A percentile compares a stretch with the other conserved stretches of the same genome.
Conservation (phyloP, 306 rosid genomes). For the Casuarina cunninghamiana region DNA sequence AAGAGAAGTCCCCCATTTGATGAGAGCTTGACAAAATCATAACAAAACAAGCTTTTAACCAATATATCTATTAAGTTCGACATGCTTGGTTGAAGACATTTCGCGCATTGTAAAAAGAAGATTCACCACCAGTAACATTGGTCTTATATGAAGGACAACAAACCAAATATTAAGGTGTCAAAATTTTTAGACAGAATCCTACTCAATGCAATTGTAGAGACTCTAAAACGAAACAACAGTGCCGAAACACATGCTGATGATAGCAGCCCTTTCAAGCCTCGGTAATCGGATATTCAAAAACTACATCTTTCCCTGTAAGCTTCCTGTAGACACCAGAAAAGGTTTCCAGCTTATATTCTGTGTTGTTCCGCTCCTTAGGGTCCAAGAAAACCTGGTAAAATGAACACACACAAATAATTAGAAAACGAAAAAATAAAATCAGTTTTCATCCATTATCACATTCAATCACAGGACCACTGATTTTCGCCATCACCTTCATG, state of each 20-base stretch:
- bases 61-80: background rate
- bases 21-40: background rate
- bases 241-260: slow-evolving; percentile 1
- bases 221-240: slow-evolving; percentile 3
- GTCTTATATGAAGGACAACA: slow-evolving; percentile 8
- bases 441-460: background rate
- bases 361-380: slow-evolving; percentile 67
- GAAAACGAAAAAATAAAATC: background rate
- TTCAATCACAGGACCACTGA: background rate
- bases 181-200: slow-evolving; percentile 19
- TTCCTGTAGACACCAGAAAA: slow-evolving; percentile 60
- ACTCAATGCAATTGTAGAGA: background rate
- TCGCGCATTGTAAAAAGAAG: background rate
- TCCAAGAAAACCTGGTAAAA: slow-evolving; percentile 51
- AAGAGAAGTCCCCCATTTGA: background rate
- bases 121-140: background rate
- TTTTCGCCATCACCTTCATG: slow-evolving; percentile 46
- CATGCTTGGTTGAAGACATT: background rate
- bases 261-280: slow-evolving; percentile 34
- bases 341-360: slow-evolving; percentile 60
- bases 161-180: slow-evolving; percentile 10
- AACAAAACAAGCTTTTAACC: background rate
- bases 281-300: slow-evolving; percentile 51
- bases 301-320: slow-evolving; percentile 60
- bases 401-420: background rate